Base-by-base conservation (phyloP, 805 yeast genomes). In the Candida namnaoensis region DNA sequence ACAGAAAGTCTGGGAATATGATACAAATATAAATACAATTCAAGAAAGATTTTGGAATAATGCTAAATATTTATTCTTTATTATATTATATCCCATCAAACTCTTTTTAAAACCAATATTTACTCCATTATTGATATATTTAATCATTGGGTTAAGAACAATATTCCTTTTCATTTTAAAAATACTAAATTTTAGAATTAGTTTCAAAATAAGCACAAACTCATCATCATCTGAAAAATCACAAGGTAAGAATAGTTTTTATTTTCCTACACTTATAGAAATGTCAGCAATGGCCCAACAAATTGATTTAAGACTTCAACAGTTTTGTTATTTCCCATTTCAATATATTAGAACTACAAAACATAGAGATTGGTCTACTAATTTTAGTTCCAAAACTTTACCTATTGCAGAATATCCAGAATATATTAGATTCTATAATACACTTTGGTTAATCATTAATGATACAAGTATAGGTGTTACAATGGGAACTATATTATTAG, bases 381-480 rank as follows among this genome's bases (percentile, higher is more conserved):
- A 44, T 25, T 36, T 47, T 14, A 36, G 54, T 25, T 65, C 45
- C 10, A 39, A 42, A 6, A 55, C 51, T n/a, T 51, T 59, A 40
- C 81, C 67, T 34, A 64, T 64, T 57, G 46, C 74, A 55, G 58
- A 72, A 54, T 64, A 74, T 54, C 68, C 81, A 53, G 75, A 82
- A 55, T 85, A 84, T 52, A 84, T 85, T 51, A 70, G 81, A 44
- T 76, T 91, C 46, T 88, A 87, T 66, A 95, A 95, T 53, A 81
- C 90, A 1, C 46, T 90, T 2, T 93, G 98, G 98, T 66, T 93
- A 14, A 80, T 88, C 0, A 60, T 80, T 5, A 91, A 93, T 58
- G 99, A 93, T 58, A 57, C 85, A 7, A 68, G 90, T 1, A 57
- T 90, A 32, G 99, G 99, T 0, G 53, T 76, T 8, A 67, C 82